Evolutionary conservation across 78 protist genomes (phyloP).

Genomic region (Chrysochromulina tobinii): DNA sequence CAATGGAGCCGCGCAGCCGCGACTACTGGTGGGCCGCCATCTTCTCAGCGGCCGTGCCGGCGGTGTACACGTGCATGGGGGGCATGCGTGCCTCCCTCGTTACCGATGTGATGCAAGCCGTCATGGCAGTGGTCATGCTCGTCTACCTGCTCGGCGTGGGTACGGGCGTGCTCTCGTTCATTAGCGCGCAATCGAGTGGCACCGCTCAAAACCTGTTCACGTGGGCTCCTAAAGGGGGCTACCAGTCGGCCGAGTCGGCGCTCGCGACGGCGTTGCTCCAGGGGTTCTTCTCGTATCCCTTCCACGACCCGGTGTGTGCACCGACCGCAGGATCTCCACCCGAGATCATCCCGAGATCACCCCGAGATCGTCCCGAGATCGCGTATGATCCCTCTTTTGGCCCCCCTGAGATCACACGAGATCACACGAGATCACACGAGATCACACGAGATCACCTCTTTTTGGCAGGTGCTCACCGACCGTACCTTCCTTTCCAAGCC

Average conservation of each 20-base stretch:
- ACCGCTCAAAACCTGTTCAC: too few relatives aligned
- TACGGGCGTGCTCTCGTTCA: too few relatives aligned
- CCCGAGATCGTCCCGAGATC: too few relatives aligned
- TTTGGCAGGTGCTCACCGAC: background rate
- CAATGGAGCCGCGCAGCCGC: background rate
- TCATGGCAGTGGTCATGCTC: background rate
- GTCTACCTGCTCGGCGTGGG: background rate
- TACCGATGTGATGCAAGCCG: background rate
- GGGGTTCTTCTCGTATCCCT: background rate
- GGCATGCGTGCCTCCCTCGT: slow-evolving; percentile 18
- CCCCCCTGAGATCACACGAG: too few relatives aligned
- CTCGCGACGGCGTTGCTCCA: background rate
- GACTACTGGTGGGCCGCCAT: slow-evolving; percentile 1
- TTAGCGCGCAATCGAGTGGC: too few relatives aligned
- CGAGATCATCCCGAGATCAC: too few relatives aligned
- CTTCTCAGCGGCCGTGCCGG: slow-evolving; percentile 9
- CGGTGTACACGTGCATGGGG: background rate
- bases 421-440: too few relatives aligned
- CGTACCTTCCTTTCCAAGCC: slow-evolving; percentile 22
- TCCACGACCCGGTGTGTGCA: background rate
- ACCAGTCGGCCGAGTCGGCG: background rate
- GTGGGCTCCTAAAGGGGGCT: too few relatives aligned
- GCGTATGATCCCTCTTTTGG: too few relatives aligned
- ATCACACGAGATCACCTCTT: too few relatives aligned
- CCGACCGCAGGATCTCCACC: too few relatives aligned